Conservation (phyloP, 306 rosid genomes). For the Acacia confusa region DNA sequence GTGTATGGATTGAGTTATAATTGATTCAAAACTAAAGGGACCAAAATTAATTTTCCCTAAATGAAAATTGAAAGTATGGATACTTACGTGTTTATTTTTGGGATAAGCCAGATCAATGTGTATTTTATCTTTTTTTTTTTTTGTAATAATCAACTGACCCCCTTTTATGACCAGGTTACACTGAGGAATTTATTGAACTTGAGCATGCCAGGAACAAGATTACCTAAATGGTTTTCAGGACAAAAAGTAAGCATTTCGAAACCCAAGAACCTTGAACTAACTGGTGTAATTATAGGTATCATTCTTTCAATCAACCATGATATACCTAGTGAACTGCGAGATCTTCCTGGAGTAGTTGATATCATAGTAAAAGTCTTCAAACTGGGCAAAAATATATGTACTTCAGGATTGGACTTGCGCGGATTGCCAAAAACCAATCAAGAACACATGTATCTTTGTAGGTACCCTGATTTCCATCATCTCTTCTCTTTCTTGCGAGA, state of each 20-base stretch:
- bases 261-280: conserved; percentile 37
- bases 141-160: background rate
- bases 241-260: conserved; percentile 41
- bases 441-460: conserved; percentile 55
- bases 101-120: background rate
- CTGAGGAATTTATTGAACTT: conserved; percentile 54
- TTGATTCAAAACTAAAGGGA: too few relatives aligned
- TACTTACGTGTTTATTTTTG: background rate
- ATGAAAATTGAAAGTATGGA: background rate
- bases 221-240: conserved; percentile 63
- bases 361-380: conserved; percentile 46
- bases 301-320: conserved; percentile 51
- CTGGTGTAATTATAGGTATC: conserved; percentile 45
- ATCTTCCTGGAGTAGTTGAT: conserved; percentile 38
- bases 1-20: too few relatives aligned
- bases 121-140: too few relatives aligned
- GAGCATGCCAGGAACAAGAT: conserved; percentile 61
- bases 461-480: conserved; percentile 32
- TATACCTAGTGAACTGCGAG: conserved; percentile 20
- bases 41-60: too few relatives aligned
- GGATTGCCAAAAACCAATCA: conserved; percentile 53
- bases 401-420: conserved; percentile 20
- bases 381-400: conserved; percentile 26
- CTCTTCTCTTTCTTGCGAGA: conserved; percentile 42
- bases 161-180: conserved; percentile 41